Evolutionary conservation across 1,284 basidiomycete species (phyloP).

Genomic region (Moesziomyces sp.): DNA sequence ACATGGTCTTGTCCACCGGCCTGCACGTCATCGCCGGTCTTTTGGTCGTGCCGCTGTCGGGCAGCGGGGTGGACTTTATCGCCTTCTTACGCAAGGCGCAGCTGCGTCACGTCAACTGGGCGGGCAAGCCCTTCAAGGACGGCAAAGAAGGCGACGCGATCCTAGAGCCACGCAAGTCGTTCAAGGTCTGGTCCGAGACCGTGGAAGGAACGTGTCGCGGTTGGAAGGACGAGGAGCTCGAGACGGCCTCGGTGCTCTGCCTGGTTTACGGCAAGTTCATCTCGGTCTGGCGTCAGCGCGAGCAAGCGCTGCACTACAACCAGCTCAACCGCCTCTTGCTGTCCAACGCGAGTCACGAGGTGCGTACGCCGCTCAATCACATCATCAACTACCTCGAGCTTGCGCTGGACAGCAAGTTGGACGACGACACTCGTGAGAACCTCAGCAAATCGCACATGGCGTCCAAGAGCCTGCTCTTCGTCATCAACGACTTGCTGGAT

Average conservation of each 20-base stretch:
- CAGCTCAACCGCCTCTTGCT: slow-evolving; percentile 82
- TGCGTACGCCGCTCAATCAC: slow-evolving; percentile 69
- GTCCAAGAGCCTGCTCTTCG: slow-evolving; percentile 75
- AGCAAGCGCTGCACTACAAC: slow-evolving; percentile 79
- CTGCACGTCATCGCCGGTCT: slow-evolving; percentile 82
- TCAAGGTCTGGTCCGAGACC: slow-evolving; percentile 78
- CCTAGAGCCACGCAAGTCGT: slow-evolving; percentile 61
- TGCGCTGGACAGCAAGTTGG: slow-evolving; percentile 82
- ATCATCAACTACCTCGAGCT: slow-evolving; percentile 79
- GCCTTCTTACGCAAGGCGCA: slow-evolving; percentile 84
- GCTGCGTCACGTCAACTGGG: slow-evolving; percentile 68
- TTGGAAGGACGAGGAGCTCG: slow-evolving; percentile 88
- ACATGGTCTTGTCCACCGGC: slow-evolving; percentile 77
- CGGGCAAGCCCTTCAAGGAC: slow-evolving; percentile 75
- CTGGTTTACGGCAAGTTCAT: slow-evolving; percentile 87
- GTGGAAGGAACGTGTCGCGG: slow-evolving; percentile 78
- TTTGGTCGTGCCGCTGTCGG: slow-evolving; percentile 76
- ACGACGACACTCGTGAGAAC: slow-evolving; percentile 82
- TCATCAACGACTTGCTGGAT: slow-evolving; percentile 86
- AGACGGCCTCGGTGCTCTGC: slow-evolving; percentile 85
- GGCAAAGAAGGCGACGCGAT: slow-evolving; percentile 49
- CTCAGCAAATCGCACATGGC: slow-evolving; percentile 82
- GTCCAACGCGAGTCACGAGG: slow-evolving; percentile 89
- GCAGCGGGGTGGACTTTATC: slow-evolving; percentile 73
- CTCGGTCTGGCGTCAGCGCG: slow-evolving; percentile 88